Percentiles rank a stretch among this genome's conserved stretches.
phyloP scores from a whole-genome alignment of 208 protist species.

The Porcisia deanei region DNA sequence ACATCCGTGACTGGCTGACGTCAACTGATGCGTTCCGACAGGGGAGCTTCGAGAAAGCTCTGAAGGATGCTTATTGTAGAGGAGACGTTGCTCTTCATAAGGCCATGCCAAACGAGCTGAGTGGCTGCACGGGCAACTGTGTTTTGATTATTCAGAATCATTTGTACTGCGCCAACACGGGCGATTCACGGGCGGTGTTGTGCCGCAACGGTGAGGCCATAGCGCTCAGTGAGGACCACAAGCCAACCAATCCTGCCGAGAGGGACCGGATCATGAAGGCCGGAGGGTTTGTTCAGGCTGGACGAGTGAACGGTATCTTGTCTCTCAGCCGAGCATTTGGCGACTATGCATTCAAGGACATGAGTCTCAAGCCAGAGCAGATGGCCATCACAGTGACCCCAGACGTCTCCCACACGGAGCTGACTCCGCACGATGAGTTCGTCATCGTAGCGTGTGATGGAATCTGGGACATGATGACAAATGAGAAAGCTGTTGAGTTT shows the following conservation, averaged over 20 bases:
- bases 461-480: constrained; percentile 93
- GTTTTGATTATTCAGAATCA: constrained; percentile 85
- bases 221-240: constrained; percentile 95
- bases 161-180: constrained; percentile 94
- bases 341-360: constrained; percentile 93
- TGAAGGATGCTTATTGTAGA: constrained; percentile 65
- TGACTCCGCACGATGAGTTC: constrained; percentile 89
- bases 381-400: constrained; percentile 78
- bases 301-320: constrained; percentile 94
- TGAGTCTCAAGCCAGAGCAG: constrained; percentile 66
- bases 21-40: constrained; percentile 50
- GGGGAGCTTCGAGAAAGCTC: constrained; percentile 67
- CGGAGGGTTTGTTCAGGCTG: constrained; percentile 89
- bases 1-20: constrained; percentile 79
- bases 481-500: constrained; percentile 89
- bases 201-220: constrained; percentile 86
- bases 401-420: constrained; percentile 74
- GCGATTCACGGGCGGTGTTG: constrained; percentile 91
- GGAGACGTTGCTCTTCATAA: constrained; percentile 76
- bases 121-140: constrained; percentile 85
- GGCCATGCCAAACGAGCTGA: constrained; percentile 73
- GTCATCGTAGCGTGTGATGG: constrained; percentile 94
- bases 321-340: constrained; percentile 95
- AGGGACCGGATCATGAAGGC: constrained; percentile 85
- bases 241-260: constrained; percentile 87